A percentile compares a stretch with the other conserved stretches of the same genome.
These are phyloP conservation scores for Globisporangium paroecandrum DNA, from an alignment of 352 stramenopile genomes.

Conservation along the genomic window DNA sequence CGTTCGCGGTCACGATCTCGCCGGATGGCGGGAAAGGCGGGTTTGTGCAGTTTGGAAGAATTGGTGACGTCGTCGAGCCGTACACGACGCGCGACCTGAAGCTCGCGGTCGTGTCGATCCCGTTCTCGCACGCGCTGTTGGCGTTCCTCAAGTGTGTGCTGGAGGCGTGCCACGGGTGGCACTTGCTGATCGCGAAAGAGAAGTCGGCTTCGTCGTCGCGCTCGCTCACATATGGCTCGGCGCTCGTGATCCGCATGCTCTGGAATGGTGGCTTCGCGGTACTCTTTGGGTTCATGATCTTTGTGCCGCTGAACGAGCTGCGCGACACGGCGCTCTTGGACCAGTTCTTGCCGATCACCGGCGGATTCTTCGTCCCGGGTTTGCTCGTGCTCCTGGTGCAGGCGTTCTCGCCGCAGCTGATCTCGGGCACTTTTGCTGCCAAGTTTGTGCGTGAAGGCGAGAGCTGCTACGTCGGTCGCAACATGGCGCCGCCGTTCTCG, in stretches of 20 bases:
- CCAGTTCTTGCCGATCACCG: constrained; percentile 38
- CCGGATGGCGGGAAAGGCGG: constrained; percentile 51
- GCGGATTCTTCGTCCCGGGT: constrained; percentile 48
- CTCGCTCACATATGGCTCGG: constrained; percentile 57
- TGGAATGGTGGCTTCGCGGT: constrained; percentile 61
- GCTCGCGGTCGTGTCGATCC: constrained; percentile 46
- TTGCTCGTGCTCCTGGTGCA: constrained; percentile 49
- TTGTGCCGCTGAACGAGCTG: constrained; percentile 44
- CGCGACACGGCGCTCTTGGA: constrained; percentile 42
- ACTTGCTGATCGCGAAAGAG: constrained; percentile 50
- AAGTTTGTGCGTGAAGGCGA: constrained; percentile 75
- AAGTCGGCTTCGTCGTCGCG: constrained; percentile 43
- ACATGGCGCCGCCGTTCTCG: constrained; percentile 57
- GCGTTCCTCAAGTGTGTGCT: constrained; percentile 60
- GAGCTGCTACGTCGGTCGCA: constrained; percentile 65
- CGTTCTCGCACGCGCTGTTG: constrained; percentile 45
- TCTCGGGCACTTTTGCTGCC: constrained; percentile 49
- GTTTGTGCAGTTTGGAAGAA: constrained; percentile 47
- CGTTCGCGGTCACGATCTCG: constrained; percentile 56
- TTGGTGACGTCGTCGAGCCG: constrained; percentile 55
- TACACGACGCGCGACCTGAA: constrained; percentile 55
- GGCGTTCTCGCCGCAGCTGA: constrained; percentile 47
- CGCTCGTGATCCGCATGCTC: constrained; percentile 44
- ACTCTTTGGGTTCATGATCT: constrained; percentile 64
- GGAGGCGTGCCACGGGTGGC: constrained; percentile 64